Base-by-base conservation (phyloP, 2,329 filamentous ascomycete species). In the Trichophyton schoenleinii region DNA sequence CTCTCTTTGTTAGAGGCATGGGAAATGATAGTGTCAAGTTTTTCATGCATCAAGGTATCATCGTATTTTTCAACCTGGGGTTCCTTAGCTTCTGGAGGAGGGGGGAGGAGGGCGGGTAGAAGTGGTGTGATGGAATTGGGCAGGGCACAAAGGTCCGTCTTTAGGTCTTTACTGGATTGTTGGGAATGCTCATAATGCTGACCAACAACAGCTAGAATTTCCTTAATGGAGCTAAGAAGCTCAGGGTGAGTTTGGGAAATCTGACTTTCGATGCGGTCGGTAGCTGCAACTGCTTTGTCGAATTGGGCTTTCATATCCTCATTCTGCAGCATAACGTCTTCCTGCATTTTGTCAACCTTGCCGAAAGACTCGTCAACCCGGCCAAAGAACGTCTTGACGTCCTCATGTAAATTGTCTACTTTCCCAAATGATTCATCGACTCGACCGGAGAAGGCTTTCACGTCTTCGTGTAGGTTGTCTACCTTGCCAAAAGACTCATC, bases 131-230 rank as follows among this genome's bases (percentile, higher is more conserved):
- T 81, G 1, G 80, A 70, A 34, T 73, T 68, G 36, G 79, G 76
- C 58, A 81, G 74, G 11, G 77, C 73, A 28, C 78, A 76, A n/a
- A 78, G 71, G 60, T 79, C 80, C 9, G 80, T 79, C 69, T 83
- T 84, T 60, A 84, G 76, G 60, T 87, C 83, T 60, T 85, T 79
- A 0, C 79, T 76, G 0, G 86, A 81, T 52, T 82, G 80, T 73
- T 91, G 90, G 13, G 90, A 88, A 70, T 95, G 89, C 67, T 95
- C 90, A 68, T 88, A 96, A 71, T 97, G 91, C 70, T 95, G 84
- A 25, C 85, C 87, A 60, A 96, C 88, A 25, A 95, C 80, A 6
- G 84, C 79, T 44, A 95, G 80, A n/a, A 97, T 85, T 68, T 96
- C 89, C 68, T 90, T 87, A 66, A 99, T 83, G 0, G 88, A 84